Base-by-base conservation (phyloP, 2,329 filamentous ascomycete species). In the Drechmeria coniospora region DNA sequence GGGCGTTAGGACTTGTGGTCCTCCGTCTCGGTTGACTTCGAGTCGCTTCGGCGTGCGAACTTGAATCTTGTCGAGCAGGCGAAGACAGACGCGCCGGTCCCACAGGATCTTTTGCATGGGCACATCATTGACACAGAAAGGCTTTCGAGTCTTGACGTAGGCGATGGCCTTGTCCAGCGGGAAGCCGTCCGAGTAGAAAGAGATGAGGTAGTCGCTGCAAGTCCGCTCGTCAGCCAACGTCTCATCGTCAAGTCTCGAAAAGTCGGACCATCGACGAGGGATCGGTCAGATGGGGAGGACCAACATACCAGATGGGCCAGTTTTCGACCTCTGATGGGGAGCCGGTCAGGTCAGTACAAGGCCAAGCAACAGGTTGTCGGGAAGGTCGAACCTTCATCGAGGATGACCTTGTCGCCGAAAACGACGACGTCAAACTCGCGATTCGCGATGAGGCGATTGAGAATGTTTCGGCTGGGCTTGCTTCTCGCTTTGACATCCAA, bases 121-220 rank as follows among this genome's bases (percentile, higher is more conserved):
- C 23, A 98, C 64, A 51, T 98, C 87, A 47, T 98, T 98, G 46
- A 98, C 86, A 48, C 87, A 94, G 43, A 94, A 95, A 1, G 90
- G 90, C 47, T 92, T 92, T 31, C 90, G 75, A 8, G 92, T 69
- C 45, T 84, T 83, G 35, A 84, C 82, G 51, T 98, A 98, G 19
- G 84, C 82, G 42, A 98, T 92, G 5, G 92, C 90, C 50, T 98
- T 98, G 39, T 95, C 86, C 25, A 98, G 59, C 0, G 90, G 90
- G 41, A 98, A 98, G 1, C 90, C 90, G 50, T 94, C 87, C 0
- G 87, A 95, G 54, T 95, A 98, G 57, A 98, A 98, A 3, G 86
- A 93, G 45, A 98, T 93, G 31, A 98, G 59, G 45, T 92, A 98
- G 56, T 98, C 90, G 53, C 66, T 71, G 16, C 17, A 19, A 13